Conservation (phyloP, 139 green algal genomes). For the Ettlia oleoabundans region DNA sequence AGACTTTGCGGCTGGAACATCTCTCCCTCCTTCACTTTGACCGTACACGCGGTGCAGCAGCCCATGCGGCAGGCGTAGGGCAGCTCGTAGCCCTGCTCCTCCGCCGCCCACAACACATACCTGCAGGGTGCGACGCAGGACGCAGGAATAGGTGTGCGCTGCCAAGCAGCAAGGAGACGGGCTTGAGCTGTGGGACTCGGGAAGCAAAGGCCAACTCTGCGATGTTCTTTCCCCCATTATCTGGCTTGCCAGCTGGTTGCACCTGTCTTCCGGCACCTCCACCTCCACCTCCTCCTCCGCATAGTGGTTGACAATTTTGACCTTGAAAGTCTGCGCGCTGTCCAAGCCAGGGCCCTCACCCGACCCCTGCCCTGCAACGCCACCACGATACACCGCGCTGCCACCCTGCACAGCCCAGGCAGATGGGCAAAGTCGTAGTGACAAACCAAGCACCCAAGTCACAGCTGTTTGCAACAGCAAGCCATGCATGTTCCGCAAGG, state of each 20-base stretch:
- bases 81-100: constrained; percentile 91
- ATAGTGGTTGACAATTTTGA: constrained; percentile 86
- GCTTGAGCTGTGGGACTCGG: too few species aligned
- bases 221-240: background rate
- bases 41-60: constrained; percentile 97
- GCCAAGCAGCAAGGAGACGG: background rate
- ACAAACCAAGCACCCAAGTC: background rate
- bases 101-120: constrained; percentile 96
- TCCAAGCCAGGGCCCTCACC: constrained; percentile 76
- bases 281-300: constrained; percentile 79
- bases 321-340: constrained; percentile 64
- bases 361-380: constrained; percentile 66
- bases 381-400: constrained; percentile 73
- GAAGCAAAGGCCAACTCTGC: too few species aligned
- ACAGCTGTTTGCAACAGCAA: background rate
- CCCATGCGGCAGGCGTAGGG: constrained; percentile 97
- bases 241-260: background rate
- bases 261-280: constrained; percentile 30
- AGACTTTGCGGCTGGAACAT: constrained; percentile 68
- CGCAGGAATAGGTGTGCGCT: too few species aligned
- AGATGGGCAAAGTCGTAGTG: background rate
- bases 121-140: constrained; percentile 56
- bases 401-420: constrained; percentile 65
- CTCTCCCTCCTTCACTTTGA: constrained; percentile 79
- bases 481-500: background rate